Base-by-base conservation (phyloP, 768 basidiomycete species). In the Tephrocybe sp. region DNA sequence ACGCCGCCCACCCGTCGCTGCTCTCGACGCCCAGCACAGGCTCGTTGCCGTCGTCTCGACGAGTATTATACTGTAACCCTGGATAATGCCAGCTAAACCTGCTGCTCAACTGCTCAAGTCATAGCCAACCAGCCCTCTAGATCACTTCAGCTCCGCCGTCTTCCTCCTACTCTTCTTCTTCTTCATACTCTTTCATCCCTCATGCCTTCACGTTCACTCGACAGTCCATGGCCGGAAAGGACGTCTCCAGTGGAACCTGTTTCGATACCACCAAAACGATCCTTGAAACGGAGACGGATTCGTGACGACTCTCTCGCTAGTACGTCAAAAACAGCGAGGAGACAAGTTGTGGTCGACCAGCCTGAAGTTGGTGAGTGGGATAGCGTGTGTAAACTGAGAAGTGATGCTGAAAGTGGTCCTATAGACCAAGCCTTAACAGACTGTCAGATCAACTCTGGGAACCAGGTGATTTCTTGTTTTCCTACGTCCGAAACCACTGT, bases 391-490 rank as follows among this genome's bases (percentile, higher is more conserved):
- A 20, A 10, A 36, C 24, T 21, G 26, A 18, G 23, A 17, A 15
- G 25, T 46, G 43, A 56, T 4, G 38, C 20, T 56, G 23, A 46
- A 12, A n/a, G 28, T 25, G 34, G 54, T 43, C 50, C 47, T 50
- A 28, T 56, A 75, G 67, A 54, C 0, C 32, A 75, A 67, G 88
- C 88, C 7, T 61, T 70, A 60, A 37, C 30, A 5, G 42, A 73
- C 50, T 90, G 88, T 61, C 60, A 85, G 62, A 24, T 79, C 41
- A 62, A 67, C 53, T 82, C 85, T 20, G 83, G 83, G 55, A 94
- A 94, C 71, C 67, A 80, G 42, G 73, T 90, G 54, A 76, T 85
- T 37, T 89, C 91, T 7, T 95, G 93, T 65, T 93, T 77, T 63
- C 93, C 93, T 9, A 73, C 72, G 0, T 43, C 67, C 7, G 68